These are phyloP conservation scores for Oryza brachyantha DNA, from an alignment of 176 grass and related monocot genomes.

Conservation along the genomic window DNA sequence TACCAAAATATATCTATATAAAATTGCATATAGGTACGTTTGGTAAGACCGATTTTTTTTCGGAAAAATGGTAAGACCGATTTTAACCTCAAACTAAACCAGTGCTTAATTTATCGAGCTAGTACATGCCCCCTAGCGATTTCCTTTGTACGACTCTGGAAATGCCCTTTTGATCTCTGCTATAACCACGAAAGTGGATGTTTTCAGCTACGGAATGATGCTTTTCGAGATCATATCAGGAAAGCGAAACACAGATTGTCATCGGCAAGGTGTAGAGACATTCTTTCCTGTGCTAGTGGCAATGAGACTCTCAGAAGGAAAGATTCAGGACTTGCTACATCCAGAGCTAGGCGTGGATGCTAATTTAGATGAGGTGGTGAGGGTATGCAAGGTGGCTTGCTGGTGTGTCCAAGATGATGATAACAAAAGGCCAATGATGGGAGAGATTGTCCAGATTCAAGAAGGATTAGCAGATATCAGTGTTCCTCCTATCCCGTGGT, in stretches of 20 bases:
- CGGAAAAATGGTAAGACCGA: no score
- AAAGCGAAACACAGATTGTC: neutral
- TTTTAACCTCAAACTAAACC: no score
- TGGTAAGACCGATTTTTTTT: no score
- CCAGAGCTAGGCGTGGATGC: neutral
- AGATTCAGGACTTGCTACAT: neutral
- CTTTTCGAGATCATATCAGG: constrained; percentile 42
- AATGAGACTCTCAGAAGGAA: neutral
- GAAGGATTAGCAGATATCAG: neutral
- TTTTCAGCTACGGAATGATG: constrained; percentile 37
- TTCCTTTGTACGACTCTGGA: neutral
- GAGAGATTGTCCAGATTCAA: constrained; percentile 19
- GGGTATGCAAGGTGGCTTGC: constrained; percentile 13
- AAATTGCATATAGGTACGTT: no score
- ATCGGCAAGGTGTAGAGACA: neutral
- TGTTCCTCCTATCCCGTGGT: constrained; percentile 12
- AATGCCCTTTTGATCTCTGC: neutral
- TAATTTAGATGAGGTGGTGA: neutral
- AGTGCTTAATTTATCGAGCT: no score
- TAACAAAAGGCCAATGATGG: constrained; percentile 2
- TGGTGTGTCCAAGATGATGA: constrained; percentile 26
- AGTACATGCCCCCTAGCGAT: neutral
- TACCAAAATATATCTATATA: no score
- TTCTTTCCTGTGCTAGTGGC: constrained; percentile 24
- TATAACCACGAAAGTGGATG: constrained; percentile 26